Conservation (phyloP, 139 green algal genomes). For the Ostreobium quekettii region DNA sequence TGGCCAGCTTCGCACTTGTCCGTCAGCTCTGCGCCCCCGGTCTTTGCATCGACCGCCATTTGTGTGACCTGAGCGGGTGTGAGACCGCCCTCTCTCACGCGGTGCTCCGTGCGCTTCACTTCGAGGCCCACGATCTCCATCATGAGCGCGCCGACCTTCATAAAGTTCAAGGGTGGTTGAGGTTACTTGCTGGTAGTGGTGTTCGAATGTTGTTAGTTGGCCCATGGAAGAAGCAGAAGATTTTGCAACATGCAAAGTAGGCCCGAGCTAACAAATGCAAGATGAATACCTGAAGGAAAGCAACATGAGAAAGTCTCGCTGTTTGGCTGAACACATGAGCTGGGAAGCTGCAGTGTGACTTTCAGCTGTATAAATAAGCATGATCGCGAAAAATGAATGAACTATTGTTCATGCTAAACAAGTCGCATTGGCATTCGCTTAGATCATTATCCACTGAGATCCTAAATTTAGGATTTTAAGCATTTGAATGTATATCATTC, state of each 20-base stretch:
- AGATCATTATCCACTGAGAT: no score
- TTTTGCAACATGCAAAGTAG: not conserved
- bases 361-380: no score
- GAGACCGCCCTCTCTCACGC: conserved; percentile 43
- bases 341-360: no score
- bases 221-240: no score
- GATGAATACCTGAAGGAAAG: no score
- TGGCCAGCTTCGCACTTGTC: conserved; percentile 25
- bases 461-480: no score
- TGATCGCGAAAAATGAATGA: no score
- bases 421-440: no score
- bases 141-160: conserved; percentile 59
- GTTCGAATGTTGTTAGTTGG: no score
- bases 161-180: not conserved
- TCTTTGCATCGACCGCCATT: conserved; percentile 38
- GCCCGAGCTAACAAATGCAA: not conserved
- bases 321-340: not conserved
- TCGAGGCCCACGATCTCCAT: conserved; percentile 77
- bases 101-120: conserved; percentile 56
- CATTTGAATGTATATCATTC: no score
- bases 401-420: no score
- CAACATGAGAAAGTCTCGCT: not conserved
- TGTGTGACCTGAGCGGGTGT: conserved; percentile 39
- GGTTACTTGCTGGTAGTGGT: not conserved
- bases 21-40: conserved; percentile 23